Evolutionary conservation across 2,329 filamentous ascomycete genomes (phyloP).

Genomic region (Aspergillus persii): DNA sequence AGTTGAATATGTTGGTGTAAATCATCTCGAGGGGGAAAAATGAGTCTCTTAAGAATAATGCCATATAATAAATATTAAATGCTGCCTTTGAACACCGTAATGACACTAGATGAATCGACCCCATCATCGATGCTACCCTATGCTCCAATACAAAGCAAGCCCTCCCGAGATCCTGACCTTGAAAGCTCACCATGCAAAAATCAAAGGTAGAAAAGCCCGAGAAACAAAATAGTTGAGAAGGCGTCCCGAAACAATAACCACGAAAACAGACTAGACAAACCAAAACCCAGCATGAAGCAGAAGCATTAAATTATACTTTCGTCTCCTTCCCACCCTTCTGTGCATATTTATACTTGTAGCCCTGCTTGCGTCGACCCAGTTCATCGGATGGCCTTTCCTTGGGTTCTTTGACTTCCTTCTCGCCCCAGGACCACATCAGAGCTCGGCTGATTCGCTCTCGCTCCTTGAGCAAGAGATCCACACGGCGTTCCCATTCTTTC

Average conservation of each 20-base stretch:
- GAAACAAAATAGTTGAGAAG: background rate
- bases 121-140: background rate
- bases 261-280: background rate
- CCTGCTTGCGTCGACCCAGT: slow-evolving; percentile 25
- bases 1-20: background rate
- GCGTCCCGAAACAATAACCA: background rate
- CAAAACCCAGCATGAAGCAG: background rate
- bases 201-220: background rate
- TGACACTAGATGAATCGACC: background rate
- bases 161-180: too few species aligned
- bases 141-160: background rate
- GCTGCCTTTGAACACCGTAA: background rate
- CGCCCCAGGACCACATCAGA: slow-evolving; percentile 41
- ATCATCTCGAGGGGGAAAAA: background rate
- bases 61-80: background rate
- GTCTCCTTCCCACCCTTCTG: slow-evolving; percentile 3
- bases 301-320: background rate
- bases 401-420: slow-evolving; percentile 37
- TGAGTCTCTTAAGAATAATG: background rate
- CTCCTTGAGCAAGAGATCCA: slow-evolving; percentile 41
- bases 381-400: slow-evolving; percentile 13
- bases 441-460: slow-evolving; percentile 41
- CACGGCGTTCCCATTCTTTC: slow-evolving; percentile 42
- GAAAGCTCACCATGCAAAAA: too few species aligned
- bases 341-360: slow-evolving; percentile 41